phyloP scores from a whole-genome alignment of 768 basidiomycete species.

The Hypholoma fasciculare region DNA sequence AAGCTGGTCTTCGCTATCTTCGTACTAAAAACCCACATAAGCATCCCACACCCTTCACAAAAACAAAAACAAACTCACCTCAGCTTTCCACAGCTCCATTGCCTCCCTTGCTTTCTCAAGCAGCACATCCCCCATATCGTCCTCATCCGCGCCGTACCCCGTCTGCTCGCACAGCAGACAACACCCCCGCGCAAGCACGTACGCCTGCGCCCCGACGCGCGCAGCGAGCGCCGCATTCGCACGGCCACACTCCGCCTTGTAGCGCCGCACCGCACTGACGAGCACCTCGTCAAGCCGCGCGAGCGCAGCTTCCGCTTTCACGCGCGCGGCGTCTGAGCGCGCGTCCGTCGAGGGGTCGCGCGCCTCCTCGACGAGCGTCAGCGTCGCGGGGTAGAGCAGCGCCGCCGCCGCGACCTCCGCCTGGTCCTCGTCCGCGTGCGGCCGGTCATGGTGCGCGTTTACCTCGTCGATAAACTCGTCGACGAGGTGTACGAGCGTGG shows the following conservation, averaged over 20 bases:
- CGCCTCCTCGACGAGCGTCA: slow-evolving; percentile 46
- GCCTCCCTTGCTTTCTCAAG: slow-evolving; percentile 35
- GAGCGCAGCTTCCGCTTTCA: slow-evolving; percentile 33
- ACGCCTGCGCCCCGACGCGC: slow-evolving; percentile 36
- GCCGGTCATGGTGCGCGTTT: slow-evolving; percentile 43
- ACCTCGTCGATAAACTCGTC: slow-evolving; percentile 46
- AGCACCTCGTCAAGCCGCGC: slow-evolving; percentile 36
- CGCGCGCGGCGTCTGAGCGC: slow-evolving; percentile 37
- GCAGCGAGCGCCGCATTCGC: slow-evolving; percentile 31
- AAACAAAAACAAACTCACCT: slow-evolving; percentile 24
- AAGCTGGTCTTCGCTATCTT: slow-evolving; percentile 28
- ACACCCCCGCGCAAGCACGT: slow-evolving; percentile 37
- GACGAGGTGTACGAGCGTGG: slow-evolving; percentile 40
- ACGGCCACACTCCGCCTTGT: slow-evolving; percentile 38
- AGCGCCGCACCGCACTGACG: slow-evolving; percentile 34
- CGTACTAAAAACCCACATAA: not conserved
- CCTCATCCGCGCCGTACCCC: slow-evolving; percentile 40
- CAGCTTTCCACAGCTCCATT: slow-evolving; percentile 41
- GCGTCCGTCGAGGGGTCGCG: slow-evolving; percentile 40
- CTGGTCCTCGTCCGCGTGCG: slow-evolving; percentile 18
- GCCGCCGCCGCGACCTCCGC: slow-evolving; percentile 25
- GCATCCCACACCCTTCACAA: not conserved
- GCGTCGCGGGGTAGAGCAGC: slow-evolving; percentile 34
- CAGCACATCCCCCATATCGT: slow-evolving; percentile 39
- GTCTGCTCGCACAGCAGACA: slow-evolving; percentile 49